These are phyloP conservation scores for Blastobotrys chiropterorum DNA, from an alignment of 805 yeast species.

Conservation along the genomic window DNA sequence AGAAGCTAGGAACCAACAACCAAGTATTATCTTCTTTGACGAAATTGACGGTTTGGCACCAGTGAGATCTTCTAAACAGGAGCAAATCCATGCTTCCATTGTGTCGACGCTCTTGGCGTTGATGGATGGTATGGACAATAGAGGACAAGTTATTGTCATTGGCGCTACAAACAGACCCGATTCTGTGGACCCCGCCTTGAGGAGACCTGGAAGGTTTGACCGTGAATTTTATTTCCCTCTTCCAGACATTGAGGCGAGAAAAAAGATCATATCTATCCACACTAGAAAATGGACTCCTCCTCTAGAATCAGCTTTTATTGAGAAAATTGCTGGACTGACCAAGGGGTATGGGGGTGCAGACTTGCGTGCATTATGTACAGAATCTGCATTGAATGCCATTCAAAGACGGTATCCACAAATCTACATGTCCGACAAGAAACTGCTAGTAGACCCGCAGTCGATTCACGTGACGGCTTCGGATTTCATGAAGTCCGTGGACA, in stretches of 20 bases:
- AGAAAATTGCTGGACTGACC: constrained; percentile 68
- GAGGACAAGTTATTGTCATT: constrained; percentile 96
- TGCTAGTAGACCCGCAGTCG: constrained; percentile 61
- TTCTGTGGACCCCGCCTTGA: constrained; percentile 94
- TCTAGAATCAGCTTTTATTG: constrained; percentile 48
- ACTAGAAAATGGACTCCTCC: constrained; percentile 87
- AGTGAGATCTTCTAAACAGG: constrained; percentile 94
- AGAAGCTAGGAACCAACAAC: constrained; percentile 94
- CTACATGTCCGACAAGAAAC: constrained; percentile 66
- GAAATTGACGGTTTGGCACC: constrained; percentile 99
- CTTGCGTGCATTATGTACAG: constrained; percentile 87
- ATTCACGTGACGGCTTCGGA: constrained; percentile 75
- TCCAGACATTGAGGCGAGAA: constrained; percentile 76
- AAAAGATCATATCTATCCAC: constrained; percentile 74
- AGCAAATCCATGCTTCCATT: constrained; percentile 95
- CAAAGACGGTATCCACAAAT: constrained; percentile 93
- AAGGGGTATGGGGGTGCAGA: constrained; percentile 99
- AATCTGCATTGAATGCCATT: constrained; percentile 87
- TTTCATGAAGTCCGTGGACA: constrained; percentile 77
- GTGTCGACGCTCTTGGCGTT: constrained; percentile 91
- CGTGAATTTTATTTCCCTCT: constrained; percentile 94
- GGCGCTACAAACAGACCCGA: constrained; percentile 99
- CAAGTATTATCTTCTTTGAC: constrained; percentile 92
- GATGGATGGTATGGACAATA: constrained; percentile 99
- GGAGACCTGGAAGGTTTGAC: constrained; percentile 96